Evolutionary conservation across 768 basidiomycete species (phyloP).

Genomic region (Gloeostereum incarnatum): DNA sequence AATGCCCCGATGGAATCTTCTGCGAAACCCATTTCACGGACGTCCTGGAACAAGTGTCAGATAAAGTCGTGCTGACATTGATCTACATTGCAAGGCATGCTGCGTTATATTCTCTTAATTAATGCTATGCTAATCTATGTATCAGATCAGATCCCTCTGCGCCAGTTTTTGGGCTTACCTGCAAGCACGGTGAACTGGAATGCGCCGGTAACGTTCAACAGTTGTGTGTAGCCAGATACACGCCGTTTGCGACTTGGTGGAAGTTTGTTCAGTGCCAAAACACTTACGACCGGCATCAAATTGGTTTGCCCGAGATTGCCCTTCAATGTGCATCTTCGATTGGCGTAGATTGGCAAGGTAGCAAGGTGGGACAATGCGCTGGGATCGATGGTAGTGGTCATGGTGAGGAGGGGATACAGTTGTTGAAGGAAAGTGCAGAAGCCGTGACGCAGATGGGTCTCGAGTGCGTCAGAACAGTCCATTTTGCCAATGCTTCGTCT

Average conservation of each 20-base stretch:
- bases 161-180: conserved; percentile 67
- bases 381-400: conserved; percentile 56
- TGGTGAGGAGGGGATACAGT: conserved; percentile 49
- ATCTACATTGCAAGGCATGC: conserved; percentile 71
- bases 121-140: conserved; percentile 8
- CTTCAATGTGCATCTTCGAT: conserved; percentile 54
- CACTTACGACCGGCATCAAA: conserved; percentile 34
- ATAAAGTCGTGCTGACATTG: conserved; percentile 61
- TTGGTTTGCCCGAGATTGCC: conserved; percentile 61
- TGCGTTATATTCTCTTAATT: conserved; percentile 4
- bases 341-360: conserved; percentile 60
- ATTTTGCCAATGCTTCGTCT: conserved; percentile 2
- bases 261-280: conserved; percentile 70
- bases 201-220: conserved; percentile 88
- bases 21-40: conserved; percentile 74
- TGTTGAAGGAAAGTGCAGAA: conserved; percentile 54
- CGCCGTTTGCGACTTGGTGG: conserved; percentile 62
- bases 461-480: conserved; percentile 29
- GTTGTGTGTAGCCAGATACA: conserved; percentile 65
- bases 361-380: conserved; percentile 47
- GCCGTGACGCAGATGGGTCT: conserved; percentile 39
- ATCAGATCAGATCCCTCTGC: conserved; percentile 55
- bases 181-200: conserved; percentile 74
- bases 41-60: conserved; percentile 50
- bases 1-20: conserved; percentile 71